Conservation (phyloP, 495 filamentous ascomycete species). For the Lophiostoma macrostomum region DNA sequence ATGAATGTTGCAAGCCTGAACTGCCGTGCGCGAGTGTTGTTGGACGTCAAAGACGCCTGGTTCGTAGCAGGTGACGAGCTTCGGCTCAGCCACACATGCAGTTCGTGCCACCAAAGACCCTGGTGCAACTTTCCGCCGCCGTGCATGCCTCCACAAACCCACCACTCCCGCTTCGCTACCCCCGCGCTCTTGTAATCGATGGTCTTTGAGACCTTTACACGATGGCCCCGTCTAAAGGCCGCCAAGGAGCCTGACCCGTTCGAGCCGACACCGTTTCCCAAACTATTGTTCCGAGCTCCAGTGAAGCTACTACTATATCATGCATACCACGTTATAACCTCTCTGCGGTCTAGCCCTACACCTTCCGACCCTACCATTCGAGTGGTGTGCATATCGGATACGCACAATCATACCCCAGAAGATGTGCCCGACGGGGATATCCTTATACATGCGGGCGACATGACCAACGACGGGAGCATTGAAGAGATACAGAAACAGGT, state of each 20-base stretch:
- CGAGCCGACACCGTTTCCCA: conserved; percentile 52
- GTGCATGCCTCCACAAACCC: not conserved
- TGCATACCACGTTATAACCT: conserved; percentile 60
- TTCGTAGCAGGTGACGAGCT: not conserved
- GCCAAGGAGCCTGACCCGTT: conserved; percentile 36
- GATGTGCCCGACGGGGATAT: conserved; percentile 75
- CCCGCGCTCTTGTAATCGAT: conserved; percentile 12
- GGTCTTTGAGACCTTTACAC: conserved; percentile 20
- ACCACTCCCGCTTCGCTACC: not conserved
- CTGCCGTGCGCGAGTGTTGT: too few relatives aligned
- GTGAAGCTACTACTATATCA: conserved; percentile 46
- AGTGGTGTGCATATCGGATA: conserved; percentile 88
- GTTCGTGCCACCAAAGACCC: not conserved
- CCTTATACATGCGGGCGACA: conserved; percentile 85
- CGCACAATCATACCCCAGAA: conserved; percentile 61
- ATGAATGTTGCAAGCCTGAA: not conserved
- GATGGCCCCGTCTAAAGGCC: conserved; percentile 6
- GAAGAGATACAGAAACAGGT: conserved; percentile 71
- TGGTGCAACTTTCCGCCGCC: not conserved
- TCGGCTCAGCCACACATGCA: not conserved
- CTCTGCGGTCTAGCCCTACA: conserved; percentile 35
- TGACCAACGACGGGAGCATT: conserved; percentile 68
- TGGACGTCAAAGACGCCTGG: too few relatives aligned
- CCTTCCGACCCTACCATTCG: conserved; percentile 58
- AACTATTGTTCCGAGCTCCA: conserved; percentile 52